Evolutionary conservation across 2,329 filamentous ascomycete genomes (phyloP).

Genomic region (Arthroderma uncinatum): DNA sequence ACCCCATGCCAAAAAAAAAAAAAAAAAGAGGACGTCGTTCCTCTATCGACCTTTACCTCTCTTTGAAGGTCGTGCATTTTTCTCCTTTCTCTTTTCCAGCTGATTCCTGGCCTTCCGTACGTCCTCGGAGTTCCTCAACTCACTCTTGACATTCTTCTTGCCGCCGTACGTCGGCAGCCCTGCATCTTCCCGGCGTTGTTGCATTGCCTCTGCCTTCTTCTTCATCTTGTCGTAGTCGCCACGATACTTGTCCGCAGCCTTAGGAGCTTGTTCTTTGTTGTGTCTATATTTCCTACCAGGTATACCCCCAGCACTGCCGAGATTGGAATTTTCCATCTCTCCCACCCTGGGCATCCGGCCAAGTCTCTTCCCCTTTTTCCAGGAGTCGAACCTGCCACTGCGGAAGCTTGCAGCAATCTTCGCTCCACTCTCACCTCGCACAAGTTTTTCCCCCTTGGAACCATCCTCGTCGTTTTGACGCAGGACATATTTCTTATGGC

Average conservation of each 20-base stretch:
- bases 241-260: conserved; percentile 81
- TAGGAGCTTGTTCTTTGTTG: conserved; percentile 76
- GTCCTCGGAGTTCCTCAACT: conserved; percentile 72
- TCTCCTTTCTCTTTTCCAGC: conserved; percentile 65
- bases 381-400: conserved; percentile 83
- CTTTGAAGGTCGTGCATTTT: conserved; percentile 73
- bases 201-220: conserved; percentile 77
- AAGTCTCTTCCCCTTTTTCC: conserved; percentile 78
- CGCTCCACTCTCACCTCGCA: conserved; percentile 80
- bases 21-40: background rate
- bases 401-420: conserved; percentile 94
- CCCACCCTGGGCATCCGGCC: conserved; percentile 69
- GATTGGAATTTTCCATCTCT: conserved; percentile 54
- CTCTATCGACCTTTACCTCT: conserved; percentile 30
- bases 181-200: conserved; percentile 47
- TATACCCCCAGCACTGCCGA: conserved; percentile 23
- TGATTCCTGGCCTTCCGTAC: conserved; percentile 71
- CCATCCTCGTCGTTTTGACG: conserved; percentile 92
- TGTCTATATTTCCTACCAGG: conserved; percentile 62
- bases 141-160: conserved; percentile 56
- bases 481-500: conserved; percentile 87
- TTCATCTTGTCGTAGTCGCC: conserved; percentile 85
- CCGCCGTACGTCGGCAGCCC: conserved; percentile 14
- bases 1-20: background rate
- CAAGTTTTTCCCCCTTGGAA: conserved; percentile 61